Evolutionary conservation across 805 yeast genomes (phyloP).

Genomic region (Groenewaldozyma salmanticensis): DNA sequence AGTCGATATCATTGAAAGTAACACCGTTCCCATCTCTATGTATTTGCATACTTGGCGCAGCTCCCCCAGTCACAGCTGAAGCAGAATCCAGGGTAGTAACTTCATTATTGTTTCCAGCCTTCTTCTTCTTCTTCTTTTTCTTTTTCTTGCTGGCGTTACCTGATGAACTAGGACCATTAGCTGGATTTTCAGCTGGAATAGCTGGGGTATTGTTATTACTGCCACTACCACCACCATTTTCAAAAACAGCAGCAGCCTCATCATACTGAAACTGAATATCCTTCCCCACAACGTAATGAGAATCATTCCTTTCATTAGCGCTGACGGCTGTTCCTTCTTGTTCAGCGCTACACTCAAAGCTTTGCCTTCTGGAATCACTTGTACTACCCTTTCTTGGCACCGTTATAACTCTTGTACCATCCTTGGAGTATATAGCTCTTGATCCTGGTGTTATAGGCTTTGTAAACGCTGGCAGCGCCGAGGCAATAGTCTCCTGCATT

Average conservation of each 20-base stretch:
- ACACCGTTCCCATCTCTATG: conserved; percentile 60
- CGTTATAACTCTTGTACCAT: conserved; percentile 17
- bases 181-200: no score
- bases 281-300: conserved; percentile 22
- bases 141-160: conserved; percentile 22
- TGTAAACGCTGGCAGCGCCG: no score
- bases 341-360: no score
- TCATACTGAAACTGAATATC: conserved; percentile 27
- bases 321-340: conserved; percentile 8
- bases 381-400: conserved; percentile 10
- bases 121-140: conserved; percentile 27
- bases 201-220: no score
- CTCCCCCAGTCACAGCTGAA: conserved; percentile 28
- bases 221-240: conserved; percentile 1
- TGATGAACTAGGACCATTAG: no score
- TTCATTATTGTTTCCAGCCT: conserved; percentile 11
- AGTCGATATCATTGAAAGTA: conserved; percentile 47
- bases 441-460: conserved; percentile 17
- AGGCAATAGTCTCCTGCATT: no score
- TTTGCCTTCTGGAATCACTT: neutral
- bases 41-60: conserved; percentile 44
- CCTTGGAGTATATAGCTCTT: conserved; percentile 17
- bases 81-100: conserved; percentile 12
- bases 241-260: conserved; percentile 4
- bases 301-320: conserved; percentile 11